These are phyloP conservation scores for Carpediemonas membranifera DNA, from an alignment of 78 protist species.

Conservation along the genomic window DNA sequence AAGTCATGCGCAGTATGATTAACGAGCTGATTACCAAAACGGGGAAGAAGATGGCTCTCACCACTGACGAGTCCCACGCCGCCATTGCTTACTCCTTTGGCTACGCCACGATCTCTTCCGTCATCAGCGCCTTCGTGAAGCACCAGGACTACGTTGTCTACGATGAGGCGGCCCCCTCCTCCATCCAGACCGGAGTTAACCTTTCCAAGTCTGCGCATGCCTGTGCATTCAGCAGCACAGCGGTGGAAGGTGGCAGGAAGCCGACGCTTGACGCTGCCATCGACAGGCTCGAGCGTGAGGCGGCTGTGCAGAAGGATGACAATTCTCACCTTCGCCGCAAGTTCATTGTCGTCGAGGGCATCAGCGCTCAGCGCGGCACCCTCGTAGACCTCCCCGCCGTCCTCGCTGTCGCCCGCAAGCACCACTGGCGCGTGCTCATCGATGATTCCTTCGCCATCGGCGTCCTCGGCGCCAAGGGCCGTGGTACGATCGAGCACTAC, in stretches of 20 bases:
- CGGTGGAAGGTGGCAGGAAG: slow-evolving; percentile 5
- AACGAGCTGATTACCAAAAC: too few species aligned
- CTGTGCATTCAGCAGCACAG: slow-evolving; percentile 49
- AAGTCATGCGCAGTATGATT: too few species aligned
- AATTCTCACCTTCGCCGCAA: slow-evolving; percentile 50
- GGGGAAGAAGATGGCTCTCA: too few species aligned
- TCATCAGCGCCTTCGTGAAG: slow-evolving; percentile 73
- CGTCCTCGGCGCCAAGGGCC: slow-evolving; percentile 72
- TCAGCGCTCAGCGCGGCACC: slow-evolving; percentile 56
- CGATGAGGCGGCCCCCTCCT: slow-evolving; percentile 46
- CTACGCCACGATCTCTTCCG: slow-evolving; percentile 65
- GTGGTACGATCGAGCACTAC: slow-evolving; percentile 70
- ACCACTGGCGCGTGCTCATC: slow-evolving; percentile 55
- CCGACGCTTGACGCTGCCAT: not conserved
- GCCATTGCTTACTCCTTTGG: slow-evolving; percentile 74
- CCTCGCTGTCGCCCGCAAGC: slow-evolving; percentile 45
- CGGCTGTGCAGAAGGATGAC: not conserved
- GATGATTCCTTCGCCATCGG: slow-evolving; percentile 84
- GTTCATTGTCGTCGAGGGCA: slow-evolving; percentile 70
- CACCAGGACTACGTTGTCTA: slow-evolving; percentile 66
- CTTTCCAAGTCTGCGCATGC: slow-evolving; percentile 51
- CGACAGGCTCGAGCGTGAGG: not conserved
- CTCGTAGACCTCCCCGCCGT: slow-evolving; percentile 16
- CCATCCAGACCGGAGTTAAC: slow-evolving; percentile 52
- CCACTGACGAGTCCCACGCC: slow-evolving; percentile 19